Evolutionary conservation across 2,329 filamentous ascomycete species (phyloP), one percentile per base, ranked within the genome.

Genomic region (Xylariaceae sp.): DNA sequence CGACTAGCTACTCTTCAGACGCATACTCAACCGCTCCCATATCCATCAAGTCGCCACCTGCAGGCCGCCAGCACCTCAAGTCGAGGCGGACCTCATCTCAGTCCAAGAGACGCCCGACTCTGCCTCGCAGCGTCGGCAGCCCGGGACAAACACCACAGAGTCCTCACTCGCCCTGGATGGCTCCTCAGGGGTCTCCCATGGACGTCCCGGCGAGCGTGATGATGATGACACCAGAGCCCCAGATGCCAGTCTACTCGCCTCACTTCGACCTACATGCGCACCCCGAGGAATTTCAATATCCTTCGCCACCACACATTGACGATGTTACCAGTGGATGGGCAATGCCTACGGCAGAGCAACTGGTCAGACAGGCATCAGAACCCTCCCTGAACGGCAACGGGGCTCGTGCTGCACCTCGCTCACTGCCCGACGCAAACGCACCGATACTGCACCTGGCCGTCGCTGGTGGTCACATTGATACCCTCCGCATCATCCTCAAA

Each of bases 381-480:
- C 47, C 55, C 5, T 53, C 45, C n/a, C 45, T 53, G 32, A 49
- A 42, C 44, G 36, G 35, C 22, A 22, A 18, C 46, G 17, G 19
- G 32, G 31, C 17, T 19, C 45, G 55, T 38, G 39, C 53, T 11
- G 56, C 56, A 41, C 56, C 52, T 11, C 55, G 52, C 35, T 55
- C 49, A 6, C 48, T 58, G 11, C 57, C 57, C 5, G 57, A 58
- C 43, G 57, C 55, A 36, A 55, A 56, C 12, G 55, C 57, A 22
- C 55, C 58, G 3, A 58, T 60, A 48, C 41, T 60, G n/a, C 58
- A 60, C 22, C 51, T 60, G 4, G 58, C 58, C 12, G 57, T 59
- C n/a, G 55, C 55, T 19, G 55, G 55, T 11, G 58, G 58, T 42
- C 57, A 59, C 44, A 56, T 59, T 32, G 58, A 59, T 22, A 60